Evolutionary conservation across 306 rosid species (phyloP).

Genomic region (Dryas drummondii): DNA sequence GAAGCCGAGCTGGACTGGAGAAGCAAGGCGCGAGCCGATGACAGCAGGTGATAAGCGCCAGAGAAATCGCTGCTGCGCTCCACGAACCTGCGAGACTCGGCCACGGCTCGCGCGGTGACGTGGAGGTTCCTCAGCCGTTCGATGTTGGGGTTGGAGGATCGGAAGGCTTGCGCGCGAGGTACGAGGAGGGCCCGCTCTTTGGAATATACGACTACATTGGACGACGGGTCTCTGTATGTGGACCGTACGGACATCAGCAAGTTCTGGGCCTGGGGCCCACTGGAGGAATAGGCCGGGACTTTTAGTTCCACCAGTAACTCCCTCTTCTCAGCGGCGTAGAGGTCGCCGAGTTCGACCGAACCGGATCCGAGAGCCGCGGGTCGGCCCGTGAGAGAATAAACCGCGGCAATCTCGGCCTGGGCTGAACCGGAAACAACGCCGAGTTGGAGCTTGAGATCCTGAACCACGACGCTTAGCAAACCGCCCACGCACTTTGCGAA

Average conservation of each 20-base stretch:
- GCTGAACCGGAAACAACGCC: constrained; percentile 48
- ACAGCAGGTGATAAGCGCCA: constrained; percentile 60
- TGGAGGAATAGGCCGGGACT: constrained; percentile 48
- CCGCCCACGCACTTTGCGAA: constrained; percentile 42
- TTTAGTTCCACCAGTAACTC: constrained; percentile 70
- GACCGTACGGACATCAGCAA: constrained; percentile 64
- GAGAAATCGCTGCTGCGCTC: constrained; percentile 53
- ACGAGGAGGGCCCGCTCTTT: constrained; percentile 54
- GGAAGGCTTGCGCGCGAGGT: constrained; percentile 65
- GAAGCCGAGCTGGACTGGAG: constrained; percentile 50
- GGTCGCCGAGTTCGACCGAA: constrained; percentile 46
- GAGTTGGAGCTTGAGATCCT: constrained; percentile 67
- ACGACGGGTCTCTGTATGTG: constrained; percentile 51
- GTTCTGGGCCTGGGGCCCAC: constrained; percentile 53
- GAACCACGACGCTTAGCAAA: constrained; percentile 60
- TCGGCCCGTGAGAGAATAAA: constrained; percentile 55
- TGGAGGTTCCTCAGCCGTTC: constrained; percentile 69
- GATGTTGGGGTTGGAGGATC: constrained; percentile 46
- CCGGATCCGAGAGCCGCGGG: constrained; percentile 50
- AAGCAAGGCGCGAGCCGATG: constrained; percentile 76
- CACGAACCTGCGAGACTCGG: constrained; percentile 61
- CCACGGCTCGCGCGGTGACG: constrained; percentile 69
- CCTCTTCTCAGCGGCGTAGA: constrained; percentile 70
- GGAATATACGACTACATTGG: constrained; percentile 47
- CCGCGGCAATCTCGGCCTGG: constrained; percentile 62